Conservation (phyloP, 1,284 basidiomycete species). For the Kwoniella shivajii region DNA sequence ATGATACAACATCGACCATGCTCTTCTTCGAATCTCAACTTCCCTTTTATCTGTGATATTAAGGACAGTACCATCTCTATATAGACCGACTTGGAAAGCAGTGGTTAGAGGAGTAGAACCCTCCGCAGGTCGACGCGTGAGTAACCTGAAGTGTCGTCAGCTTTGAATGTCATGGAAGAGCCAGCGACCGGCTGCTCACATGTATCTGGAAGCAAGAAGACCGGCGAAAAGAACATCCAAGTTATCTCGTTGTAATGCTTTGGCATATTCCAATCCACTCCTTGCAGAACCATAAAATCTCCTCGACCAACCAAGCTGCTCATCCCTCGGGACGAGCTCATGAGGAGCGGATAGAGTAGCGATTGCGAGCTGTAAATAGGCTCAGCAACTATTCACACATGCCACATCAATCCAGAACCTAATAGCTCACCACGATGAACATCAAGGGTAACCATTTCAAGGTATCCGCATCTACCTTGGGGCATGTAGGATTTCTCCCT, state of each 20-base stretch:
- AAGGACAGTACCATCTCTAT: slow-evolving; percentile 55
- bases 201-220: slow-evolving; percentile 54
- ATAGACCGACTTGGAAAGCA: slow-evolving; percentile 55
- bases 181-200: slow-evolving; percentile 33
- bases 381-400: background rate
- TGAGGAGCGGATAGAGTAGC: slow-evolving; percentile 52
- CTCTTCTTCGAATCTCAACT: slow-evolving; percentile 54
- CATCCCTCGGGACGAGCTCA: slow-evolving; percentile 50
- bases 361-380: slow-evolving; percentile 49
- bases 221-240: slow-evolving; percentile 55
- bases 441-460: slow-evolving; percentile 55
- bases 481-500: slow-evolving; percentile 47
- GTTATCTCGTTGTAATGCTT: slow-evolving; percentile 55
- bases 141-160: slow-evolving; percentile 35
- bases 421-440: slow-evolving; percentile 54
- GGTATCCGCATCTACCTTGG: slow-evolving; percentile 51
- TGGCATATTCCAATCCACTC: slow-evolving; percentile 54
- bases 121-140: slow-evolving; percentile 54
- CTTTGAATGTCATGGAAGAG: background rate
- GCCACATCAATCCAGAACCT: background rate
- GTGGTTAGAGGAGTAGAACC: slow-evolving; percentile 55
- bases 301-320: slow-evolving; percentile 51
- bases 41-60: slow-evolving; percentile 54
- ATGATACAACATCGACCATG: slow-evolving; percentile 55
- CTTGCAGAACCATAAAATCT: slow-evolving; percentile 54